These are phyloP conservation scores for Cyathus striatus DNA, from an alignment of 768 basidiomycete genomes.

Conservation along the genomic window DNA sequence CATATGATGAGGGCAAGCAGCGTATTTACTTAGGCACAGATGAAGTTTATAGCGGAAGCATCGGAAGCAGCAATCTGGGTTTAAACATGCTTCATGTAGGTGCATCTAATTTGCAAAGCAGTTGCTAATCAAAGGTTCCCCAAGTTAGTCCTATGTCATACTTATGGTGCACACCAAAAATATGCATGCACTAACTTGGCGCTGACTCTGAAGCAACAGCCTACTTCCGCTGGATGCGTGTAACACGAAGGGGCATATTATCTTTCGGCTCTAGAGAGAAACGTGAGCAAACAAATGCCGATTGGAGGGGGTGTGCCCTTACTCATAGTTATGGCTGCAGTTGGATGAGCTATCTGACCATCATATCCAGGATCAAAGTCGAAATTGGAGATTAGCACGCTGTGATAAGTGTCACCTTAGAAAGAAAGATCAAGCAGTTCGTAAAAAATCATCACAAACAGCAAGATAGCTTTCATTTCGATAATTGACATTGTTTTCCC, in stretches of 20 bases:
- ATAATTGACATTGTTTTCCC: conserved; percentile 43
- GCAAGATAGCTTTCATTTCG: conserved; percentile 43
- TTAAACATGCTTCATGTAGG: no score
- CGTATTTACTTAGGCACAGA: no score
- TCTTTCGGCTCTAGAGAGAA: conserved; percentile 24
- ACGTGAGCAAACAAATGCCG: neutral
- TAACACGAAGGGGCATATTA: conserved; percentile 29
- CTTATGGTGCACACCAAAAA: no score
- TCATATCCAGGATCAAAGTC: conserved; percentile 34
- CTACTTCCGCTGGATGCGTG: no score
- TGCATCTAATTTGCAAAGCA: no score
- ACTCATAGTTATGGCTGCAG: conserved; percentile 43
- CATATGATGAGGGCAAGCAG: no score
- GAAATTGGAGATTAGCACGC: conserved; percentile 34
- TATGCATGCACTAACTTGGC: no score
- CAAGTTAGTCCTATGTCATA: no score
- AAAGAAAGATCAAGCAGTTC: neutral
- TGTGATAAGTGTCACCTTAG: conserved; percentile 1
- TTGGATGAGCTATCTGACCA: conserved; percentile 30
- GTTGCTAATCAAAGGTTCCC: no score
- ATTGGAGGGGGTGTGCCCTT: conserved; percentile 5
- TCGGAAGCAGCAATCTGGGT: neutral
- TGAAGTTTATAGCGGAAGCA: neutral
- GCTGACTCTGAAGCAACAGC: no score
- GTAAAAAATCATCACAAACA: conserved; percentile 9